Evolutionary conservation across 2,329 filamentous ascomycete genomes (phyloP).

Genomic region (Phialophora verrucosa): DNA sequence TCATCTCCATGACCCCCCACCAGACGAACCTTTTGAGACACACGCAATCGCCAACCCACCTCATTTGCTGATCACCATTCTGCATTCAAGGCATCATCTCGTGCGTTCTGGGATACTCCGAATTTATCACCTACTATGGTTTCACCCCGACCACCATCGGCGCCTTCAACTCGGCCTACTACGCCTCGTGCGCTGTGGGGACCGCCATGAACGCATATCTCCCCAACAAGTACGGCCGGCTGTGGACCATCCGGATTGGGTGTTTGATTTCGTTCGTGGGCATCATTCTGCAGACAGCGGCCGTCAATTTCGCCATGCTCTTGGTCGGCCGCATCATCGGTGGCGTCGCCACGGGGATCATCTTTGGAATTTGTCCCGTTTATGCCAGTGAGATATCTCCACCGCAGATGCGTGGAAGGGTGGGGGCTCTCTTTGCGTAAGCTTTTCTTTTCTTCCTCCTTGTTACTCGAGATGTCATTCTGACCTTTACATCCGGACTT

Average conservation of each 20-base stretch:
- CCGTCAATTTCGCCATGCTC: constrained; percentile 6
- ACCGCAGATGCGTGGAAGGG: constrained; percentile 7
- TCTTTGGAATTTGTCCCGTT: constrained; percentile 10
- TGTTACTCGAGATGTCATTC: no score
- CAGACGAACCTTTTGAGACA: no score
- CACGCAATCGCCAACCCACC: no score
- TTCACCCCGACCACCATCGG: constrained; percentile 13
- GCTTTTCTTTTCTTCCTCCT: constrained; percentile 2
- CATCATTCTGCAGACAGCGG: constrained; percentile 10
- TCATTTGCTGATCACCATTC: no score
- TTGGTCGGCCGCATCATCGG: constrained; percentile 8
- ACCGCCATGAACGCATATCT: constrained; percentile 10
- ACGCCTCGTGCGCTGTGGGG: constrained; percentile 7
- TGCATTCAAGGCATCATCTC: neutral
- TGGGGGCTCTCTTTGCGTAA: constrained; percentile 12
- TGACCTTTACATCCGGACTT: no score
- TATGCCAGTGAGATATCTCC: constrained; percentile 16
- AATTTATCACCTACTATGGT: constrained; percentile 14
- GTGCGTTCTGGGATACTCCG: constrained; percentile 9
- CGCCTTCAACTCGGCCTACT: constrained; percentile 15
- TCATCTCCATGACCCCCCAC: no score
- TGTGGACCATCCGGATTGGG: constrained; percentile 2
- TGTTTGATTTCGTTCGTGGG: constrained; percentile 9
- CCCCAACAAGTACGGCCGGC: constrained; percentile 13
- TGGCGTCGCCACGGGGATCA: neutral